phyloP scores from a whole-genome alignment of 148 eudicot genomes.

The Vaccinium darrowii region DNA sequence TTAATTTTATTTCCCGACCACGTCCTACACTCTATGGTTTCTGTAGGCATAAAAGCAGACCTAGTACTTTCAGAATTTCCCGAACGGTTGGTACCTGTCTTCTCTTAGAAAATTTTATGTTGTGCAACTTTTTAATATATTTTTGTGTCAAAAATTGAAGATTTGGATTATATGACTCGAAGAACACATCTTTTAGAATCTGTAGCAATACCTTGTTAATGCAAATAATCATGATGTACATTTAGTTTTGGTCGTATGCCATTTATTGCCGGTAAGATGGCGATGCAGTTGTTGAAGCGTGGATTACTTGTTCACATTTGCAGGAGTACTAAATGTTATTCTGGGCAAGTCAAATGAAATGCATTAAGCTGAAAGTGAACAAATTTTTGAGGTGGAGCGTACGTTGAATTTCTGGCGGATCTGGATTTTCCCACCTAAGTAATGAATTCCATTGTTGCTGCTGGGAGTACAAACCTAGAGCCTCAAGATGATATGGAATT shows the following conservation, averaged over 20 bases:
- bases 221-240: background rate
- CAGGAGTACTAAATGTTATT: background rate
- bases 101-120: too few species aligned
- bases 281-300: slow-evolving; percentile 1
- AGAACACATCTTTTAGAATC: too few species aligned
- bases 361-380: slow-evolving; percentile 13
- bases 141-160: too few species aligned
- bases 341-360: background rate
- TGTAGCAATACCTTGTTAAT: background rate
- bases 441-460: slow-evolving; percentile 36
- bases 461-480: slow-evolving; percentile 35
- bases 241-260: background rate
- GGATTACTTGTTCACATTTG: background rate
- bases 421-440: background rate
- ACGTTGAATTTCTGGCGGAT: background rate
- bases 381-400: background rate
- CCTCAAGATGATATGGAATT: slow-evolving; percentile 54
- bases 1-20: too few species aligned
- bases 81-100: too few species aligned
- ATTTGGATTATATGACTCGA: too few species aligned
- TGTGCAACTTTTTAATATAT: too few species aligned
- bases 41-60: too few species aligned
- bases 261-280: background rate
- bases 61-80: too few species aligned
- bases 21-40: too few species aligned